Base-by-base conservation (phyloP, 1,284 basidiomycete species). In the Apiotrichum porosum region DNA sequence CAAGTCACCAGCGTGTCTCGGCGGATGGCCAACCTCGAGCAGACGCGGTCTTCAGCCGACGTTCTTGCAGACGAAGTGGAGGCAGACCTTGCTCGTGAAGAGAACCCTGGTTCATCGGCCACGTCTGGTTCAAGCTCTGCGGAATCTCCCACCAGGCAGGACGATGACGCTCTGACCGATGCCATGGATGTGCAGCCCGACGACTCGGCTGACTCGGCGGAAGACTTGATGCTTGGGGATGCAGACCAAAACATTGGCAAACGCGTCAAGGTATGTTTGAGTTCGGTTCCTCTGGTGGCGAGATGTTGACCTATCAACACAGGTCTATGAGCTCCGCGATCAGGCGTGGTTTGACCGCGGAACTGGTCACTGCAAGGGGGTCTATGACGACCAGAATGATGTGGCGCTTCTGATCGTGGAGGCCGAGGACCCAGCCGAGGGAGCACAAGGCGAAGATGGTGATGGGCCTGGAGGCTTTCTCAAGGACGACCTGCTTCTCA, bases 321-420 rank as follows among this genome's bases (percentile, higher is more conserved):
- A 93, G 85, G 91, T 97, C 23, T 97, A 97, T 73, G 85, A 92
- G 73, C 83, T 97, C 51, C 81, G 90, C 47, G 87, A 85, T 49
- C 80, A 85, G 51, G 82, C 83, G 44, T 97, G 92, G 92, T 81
- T 85, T 49, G 93, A 97, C 77, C 83, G 90, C 64, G 92, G 92
- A 37, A 95, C 92, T 18, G 93, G 92, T 0, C 87, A 90, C 68
- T 94, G 92, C 71, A 86, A 85, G 60, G 90, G 90, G 32, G 83
- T 90, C 61, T 85, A 89, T 61, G 83, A 88, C 62, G 82, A 85
- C 58, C 79, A 83, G 37, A 80, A 81, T 26, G 83, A 84, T 61
- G 83, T 89, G 61, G 89, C 91, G 0, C 77, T 87, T 49, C 80
- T 93, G 41, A 82, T 92, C 47, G 90, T 90, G 15, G 86, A 87